Evolutionary conservation across 1,139 yeast genomes (phyloP).

Genomic region (Debaryomyces coudertii): DNA sequence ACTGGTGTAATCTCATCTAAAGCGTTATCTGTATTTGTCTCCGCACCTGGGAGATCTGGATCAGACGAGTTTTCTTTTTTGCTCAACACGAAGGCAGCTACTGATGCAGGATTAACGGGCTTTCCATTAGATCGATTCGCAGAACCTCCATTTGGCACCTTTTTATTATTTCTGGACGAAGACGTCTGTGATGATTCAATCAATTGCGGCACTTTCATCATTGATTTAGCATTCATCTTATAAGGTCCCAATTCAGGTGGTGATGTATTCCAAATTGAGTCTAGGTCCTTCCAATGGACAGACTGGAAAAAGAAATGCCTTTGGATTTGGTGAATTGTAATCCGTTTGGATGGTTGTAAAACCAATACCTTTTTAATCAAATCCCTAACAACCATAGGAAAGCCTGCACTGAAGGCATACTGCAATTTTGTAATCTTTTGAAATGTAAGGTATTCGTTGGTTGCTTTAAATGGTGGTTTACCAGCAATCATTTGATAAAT

Average conservation of each 20-base stretch:
- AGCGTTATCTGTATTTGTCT: slow-evolving; percentile 10
- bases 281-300: slow-evolving; percentile 65
- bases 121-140: slow-evolving; percentile 12
- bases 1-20: slow-evolving; percentile 1
- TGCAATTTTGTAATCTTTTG: slow-evolving; percentile 54
- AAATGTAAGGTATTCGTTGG: slow-evolving; percentile 73
- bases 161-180: slow-evolving; percentile 13
- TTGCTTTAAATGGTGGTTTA: slow-evolving; percentile 78
- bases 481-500: slow-evolving; percentile 77
- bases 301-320: slow-evolving; percentile 71
- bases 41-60: slow-evolving; percentile 19
- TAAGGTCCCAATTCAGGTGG: slow-evolving; percentile 82
- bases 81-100: slow-evolving; percentile 49
- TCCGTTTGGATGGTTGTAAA: slow-evolving; percentile 47
- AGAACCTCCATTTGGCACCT: slow-evolving; percentile 14
- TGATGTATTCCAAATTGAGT: slow-evolving; percentile 64
- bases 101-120: slow-evolving; percentile 42
- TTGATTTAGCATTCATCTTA: slow-evolving; percentile 56
- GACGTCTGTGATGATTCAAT: slow-evolving; percentile 28
- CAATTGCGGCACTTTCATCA: slow-evolving; percentile 57
- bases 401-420: slow-evolving; percentile 63
- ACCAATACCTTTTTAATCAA: slow-evolving; percentile 49
- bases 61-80: slow-evolving; percentile 27
- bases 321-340: slow-evolving; percentile 41
- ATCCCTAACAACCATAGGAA: slow-evolving; percentile 51